These are phyloP conservation scores for Erigeron canadensis DNA, from an alignment of 129 eudicot genomes.

Conservation along the genomic window DNA sequence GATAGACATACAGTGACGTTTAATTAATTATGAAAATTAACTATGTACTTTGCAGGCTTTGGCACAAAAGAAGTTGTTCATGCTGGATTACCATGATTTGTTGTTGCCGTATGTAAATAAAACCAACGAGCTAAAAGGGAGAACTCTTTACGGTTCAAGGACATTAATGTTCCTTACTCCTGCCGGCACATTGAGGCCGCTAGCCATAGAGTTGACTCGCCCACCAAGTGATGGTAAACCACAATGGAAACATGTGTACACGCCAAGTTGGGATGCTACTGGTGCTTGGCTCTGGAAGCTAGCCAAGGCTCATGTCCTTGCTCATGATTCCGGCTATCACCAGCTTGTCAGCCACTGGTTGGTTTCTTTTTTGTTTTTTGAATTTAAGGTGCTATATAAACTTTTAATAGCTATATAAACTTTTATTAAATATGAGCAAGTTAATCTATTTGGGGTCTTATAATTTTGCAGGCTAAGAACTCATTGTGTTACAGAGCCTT, in stretches of 20 bases:
- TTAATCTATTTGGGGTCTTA: neutral
- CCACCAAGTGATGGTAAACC: constrained; percentile 62
- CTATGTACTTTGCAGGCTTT: constrained; percentile 50
- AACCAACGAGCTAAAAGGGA: constrained; percentile 51
- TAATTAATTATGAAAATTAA: neutral
- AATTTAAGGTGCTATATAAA: neutral
- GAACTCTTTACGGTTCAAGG: constrained; percentile 71
- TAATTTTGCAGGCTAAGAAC: constrained; percentile 65
- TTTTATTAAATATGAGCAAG: neutral
- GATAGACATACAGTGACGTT: neutral
- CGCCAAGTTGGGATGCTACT: constrained; percentile 55
- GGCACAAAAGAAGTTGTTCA: constrained; percentile 57
- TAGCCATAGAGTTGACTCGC: constrained; percentile 81
- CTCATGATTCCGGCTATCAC: constrained; percentile 79
- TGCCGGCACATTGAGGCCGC: constrained; percentile 47
- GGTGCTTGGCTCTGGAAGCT: constrained; percentile 76
- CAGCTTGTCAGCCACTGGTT: constrained; percentile 82
- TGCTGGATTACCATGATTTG: constrained; percentile 74
- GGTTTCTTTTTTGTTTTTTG: neutral
- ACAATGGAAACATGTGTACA: constrained; percentile 63
- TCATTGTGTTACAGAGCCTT: constrained; percentile 74
- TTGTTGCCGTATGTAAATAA: constrained; percentile 60
- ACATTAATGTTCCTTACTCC: constrained; percentile 64
- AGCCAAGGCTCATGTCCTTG: constrained; percentile 77
- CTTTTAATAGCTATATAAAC: neutral